These are phyloP conservation scores for Hypoxylon trugodes DNA, from an alignment of 495 filamentous ascomycete genomes.

Conservation along the genomic window DNA sequence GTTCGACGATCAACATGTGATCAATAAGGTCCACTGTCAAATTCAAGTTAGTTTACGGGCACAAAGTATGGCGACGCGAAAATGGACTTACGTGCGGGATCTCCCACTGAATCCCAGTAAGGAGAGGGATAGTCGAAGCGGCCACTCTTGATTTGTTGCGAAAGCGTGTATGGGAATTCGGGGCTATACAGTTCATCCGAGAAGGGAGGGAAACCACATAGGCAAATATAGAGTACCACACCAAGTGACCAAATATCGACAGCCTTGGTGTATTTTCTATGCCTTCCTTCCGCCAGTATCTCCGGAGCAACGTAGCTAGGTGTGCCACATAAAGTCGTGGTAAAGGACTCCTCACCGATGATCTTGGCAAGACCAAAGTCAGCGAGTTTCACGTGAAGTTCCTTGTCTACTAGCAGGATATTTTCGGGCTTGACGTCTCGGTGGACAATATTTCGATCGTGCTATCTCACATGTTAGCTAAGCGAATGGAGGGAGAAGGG, in stretches of 20 bases:
- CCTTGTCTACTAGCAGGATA: slow-evolving; percentile 85
- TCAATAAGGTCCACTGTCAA: slow-evolving; percentile 85
- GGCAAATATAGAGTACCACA: slow-evolving; percentile 98
- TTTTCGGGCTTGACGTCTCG: slow-evolving; percentile 99
- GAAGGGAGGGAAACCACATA: slow-evolving; percentile 98
- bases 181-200: slow-evolving; percentile 88
- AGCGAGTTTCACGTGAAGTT: slow-evolving; percentile 88
- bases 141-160: slow-evolving; percentile 88
- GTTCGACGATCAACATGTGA: slow-evolving; percentile 88
- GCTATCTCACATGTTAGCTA: slow-evolving; percentile 66
- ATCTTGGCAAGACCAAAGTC: slow-evolving; percentile 99
- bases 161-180: slow-evolving; percentile 82
- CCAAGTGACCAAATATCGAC: slow-evolving; percentile 98
- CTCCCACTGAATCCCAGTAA: slow-evolving; percentile 95
- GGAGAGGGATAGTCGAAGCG: slow-evolving; percentile 95
- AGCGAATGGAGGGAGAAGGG: not conserved
- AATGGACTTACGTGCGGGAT: slow-evolving; percentile 68
- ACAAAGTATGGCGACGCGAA: not conserved
- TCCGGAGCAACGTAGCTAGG: slow-evolving; percentile 97
- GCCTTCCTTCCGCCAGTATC: slow-evolving; percentile 79
- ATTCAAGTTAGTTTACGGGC: slow-evolving; percentile 23
- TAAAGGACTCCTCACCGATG: slow-evolving; percentile 98
- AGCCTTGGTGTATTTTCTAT: slow-evolving; percentile 90
- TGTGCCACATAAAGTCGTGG: slow-evolving; percentile 95
- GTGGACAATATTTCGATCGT: slow-evolving; percentile 97